Base-by-base conservation (phyloP, 768 basidiomycete genomes). In the Rhodotorula graminis region DNA sequence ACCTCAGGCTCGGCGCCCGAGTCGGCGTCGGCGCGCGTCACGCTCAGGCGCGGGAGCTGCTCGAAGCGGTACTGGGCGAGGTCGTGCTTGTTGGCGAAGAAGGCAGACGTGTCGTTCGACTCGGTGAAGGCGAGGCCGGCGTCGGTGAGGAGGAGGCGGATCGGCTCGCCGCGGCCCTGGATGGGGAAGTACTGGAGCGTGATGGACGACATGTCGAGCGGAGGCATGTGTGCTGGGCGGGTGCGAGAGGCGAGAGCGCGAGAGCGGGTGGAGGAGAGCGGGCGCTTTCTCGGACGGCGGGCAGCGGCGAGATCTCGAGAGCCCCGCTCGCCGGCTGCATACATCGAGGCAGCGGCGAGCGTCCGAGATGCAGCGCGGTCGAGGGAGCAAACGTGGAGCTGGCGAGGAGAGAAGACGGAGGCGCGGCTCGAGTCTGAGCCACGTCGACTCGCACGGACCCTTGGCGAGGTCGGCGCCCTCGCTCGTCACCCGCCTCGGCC, bases 151-250 rank as follows among this genome's bases (percentile, higher is more conserved):
- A 70, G 29, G 37, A 31, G 21, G 19, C 69, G 62, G 40, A 70
- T 58, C 2, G 69, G 69, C 50, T 64, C 69, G 33, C 60, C 69
- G 23, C 69, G 69, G 21, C 69, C 69, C 27, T 19, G 15, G 58
- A 70, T 70, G 57, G 63, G 63, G 57, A 70, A 70, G 69, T 64
- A 52, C 50, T n/a, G 37, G 7, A 57, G 60, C 33, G 31, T 37
- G 33, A 37, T 14, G 19, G 31, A 15, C 21, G 56, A 23, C 19
- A 37, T 6, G 56, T 31, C 23, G 33, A 37, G 11, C 3, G 16
- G 16, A 15, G 56, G 2, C 16, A 46, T 46, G 9, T 44, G n/a
- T n/a, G 55, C 31, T 4, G 21, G 33, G 56, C 29, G n/a, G 16
- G n/a, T 55, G 53, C 16, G 0, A 4, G 9, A 37, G 31, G 33